These are phyloP conservation scores for Viscum album DNA, from an alignment of 177 flowering plant genomes.

Conservation along the genomic window DNA sequence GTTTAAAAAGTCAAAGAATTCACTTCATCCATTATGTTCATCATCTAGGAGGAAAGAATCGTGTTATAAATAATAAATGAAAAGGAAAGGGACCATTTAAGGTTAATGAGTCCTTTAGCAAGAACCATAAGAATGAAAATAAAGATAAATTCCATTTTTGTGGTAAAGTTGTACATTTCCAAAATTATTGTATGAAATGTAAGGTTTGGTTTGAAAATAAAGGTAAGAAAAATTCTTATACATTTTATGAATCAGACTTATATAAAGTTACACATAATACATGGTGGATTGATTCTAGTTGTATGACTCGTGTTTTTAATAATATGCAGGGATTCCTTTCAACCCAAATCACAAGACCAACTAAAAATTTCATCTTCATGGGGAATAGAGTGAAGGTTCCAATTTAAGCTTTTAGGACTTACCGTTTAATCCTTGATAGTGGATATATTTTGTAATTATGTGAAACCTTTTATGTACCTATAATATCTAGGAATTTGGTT, in stretches of 20 bases:
- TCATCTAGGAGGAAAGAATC: neutral
- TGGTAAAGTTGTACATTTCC: neutral
- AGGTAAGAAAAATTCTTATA: neutral
- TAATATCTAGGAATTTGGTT: neutral
- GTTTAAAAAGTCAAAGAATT: neutral
- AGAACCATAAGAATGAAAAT: neutral
- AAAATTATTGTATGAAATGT: neutral
- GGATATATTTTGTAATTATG: neutral
- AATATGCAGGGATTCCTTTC: neutral
- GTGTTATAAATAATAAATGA: no score
- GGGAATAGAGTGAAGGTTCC: no score
- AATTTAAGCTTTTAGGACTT: no score
- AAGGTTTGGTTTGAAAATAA: neutral
- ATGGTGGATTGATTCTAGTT: no score
- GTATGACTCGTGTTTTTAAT: neutral
- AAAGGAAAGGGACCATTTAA: no score
- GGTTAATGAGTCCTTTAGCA: no score
- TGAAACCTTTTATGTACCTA: neutral
- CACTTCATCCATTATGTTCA: neutral
- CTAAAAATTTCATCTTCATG: no score
- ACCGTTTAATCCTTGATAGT: no score
- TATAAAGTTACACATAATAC: neutral
- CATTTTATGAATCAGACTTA: neutral
- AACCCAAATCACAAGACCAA: no score
- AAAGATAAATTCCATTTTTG: no score